Conservation (phyloP, 2,329 filamentous ascomycete species). For the Cladosporium sphaerospermum region DNA sequence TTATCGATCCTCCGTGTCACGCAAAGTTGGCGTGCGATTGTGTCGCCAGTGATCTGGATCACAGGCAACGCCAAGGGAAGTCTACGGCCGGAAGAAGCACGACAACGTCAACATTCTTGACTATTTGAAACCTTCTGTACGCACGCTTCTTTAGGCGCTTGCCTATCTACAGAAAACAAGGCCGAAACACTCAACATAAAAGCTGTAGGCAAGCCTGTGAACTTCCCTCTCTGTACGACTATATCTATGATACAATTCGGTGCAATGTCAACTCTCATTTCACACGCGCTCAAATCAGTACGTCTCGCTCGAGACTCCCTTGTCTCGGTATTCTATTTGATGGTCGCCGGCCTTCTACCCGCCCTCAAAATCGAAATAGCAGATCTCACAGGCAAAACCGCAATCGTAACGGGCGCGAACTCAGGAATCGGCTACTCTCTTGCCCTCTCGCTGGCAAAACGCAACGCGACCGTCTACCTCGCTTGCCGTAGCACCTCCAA, state of each 20-base stretch:
- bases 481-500: slow-evolving; percentile 11
- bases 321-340: background rate
- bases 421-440: slow-evolving; percentile 17
- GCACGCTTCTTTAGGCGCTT: background rate
- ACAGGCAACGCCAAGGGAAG: background rate
- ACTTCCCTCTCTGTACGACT: background rate
- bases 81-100: background rate
- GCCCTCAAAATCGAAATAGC: background rate
- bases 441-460: slow-evolving; percentile 11
- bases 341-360: background rate
- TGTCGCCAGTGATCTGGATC: too few species aligned
- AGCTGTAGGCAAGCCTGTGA: background rate
- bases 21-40: too few species aligned
- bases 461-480: slow-evolving; percentile 11
- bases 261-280: background rate
- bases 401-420: slow-evolving; percentile 18
- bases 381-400: slow-evolving; percentile 13
- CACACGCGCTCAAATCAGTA: background rate
- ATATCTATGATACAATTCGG: background rate
- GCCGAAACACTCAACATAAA: background rate
- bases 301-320: background rate
- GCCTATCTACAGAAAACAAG: background rate
- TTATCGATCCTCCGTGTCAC: too few species aligned
- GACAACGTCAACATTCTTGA: background rate
- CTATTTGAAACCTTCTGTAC: background rate